Evolutionary conservation across 2,329 filamentous ascomycete genomes (phyloP).

Genomic region (Calonectria pteridis): DNA sequence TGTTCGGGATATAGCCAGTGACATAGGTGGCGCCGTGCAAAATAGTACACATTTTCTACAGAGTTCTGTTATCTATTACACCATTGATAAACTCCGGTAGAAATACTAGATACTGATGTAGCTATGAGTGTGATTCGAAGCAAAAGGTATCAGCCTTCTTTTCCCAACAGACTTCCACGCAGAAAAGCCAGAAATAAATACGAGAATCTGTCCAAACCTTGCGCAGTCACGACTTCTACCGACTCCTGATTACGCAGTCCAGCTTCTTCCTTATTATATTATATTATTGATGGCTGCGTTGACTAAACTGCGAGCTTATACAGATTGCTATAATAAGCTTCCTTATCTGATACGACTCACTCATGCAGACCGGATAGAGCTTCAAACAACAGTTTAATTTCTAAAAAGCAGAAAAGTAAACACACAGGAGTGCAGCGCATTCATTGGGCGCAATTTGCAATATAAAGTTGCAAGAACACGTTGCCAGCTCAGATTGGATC

Average conservation of each 20-base stretch:
- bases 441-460: neutral
- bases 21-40: neutral
- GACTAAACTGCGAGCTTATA: neutral
- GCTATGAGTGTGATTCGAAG: neutral
- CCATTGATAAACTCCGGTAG: neutral
- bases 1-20: neutral
- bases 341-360: too few relatives aligned
- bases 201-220: neutral
- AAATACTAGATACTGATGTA: neutral
- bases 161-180: too few relatives aligned
- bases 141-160: too few relatives aligned
- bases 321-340: neutral
- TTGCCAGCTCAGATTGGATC: neutral
- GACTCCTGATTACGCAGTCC: neutral
- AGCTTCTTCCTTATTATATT: too few relatives aligned
- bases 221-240: neutral
- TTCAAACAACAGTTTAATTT: neutral
- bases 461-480: neutral
- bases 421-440: neutral
- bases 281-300: neutral
- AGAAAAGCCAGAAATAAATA: neutral
- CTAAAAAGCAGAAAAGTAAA: neutral
- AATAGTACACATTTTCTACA: too few relatives aligned
- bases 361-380: too few relatives aligned
- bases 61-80: neutral